phyloP scores from a whole-genome alignment of 768 basidiomycete genomes.

The Tricholoma bakamatsutake region DNA sequence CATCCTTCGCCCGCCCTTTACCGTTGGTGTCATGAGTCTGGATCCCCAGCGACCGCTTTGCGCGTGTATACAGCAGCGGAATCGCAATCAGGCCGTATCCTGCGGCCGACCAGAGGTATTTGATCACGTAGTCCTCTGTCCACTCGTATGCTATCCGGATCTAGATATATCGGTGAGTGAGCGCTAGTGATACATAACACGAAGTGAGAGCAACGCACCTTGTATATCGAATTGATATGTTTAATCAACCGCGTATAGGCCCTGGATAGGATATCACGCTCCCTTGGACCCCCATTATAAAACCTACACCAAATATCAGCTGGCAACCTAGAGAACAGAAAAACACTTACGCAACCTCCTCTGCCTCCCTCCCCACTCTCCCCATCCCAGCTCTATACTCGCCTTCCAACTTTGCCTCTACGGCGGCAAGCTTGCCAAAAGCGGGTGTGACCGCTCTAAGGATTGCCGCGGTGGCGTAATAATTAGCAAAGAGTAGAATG shows the following conservation, averaged over 20 bases:
- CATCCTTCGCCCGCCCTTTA: constrained; percentile 9
- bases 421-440: constrained; percentile 84
- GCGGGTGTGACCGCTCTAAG: constrained; percentile 84
- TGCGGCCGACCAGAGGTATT: constrained; percentile 91
- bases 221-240: constrained; percentile 90
- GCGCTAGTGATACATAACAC: too few species aligned
- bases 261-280: constrained; percentile 72
- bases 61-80: constrained; percentile 72
- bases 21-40: constrained; percentile 13
- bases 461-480: constrained; percentile 81
- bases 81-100: constrained; percentile 92
- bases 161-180: constrained; percentile 29
- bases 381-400: constrained; percentile 88
- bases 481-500: constrained; percentile 71
- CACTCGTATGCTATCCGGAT: constrained; percentile 89
- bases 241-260: constrained; percentile 79
- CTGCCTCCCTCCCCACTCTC: constrained; percentile 80
- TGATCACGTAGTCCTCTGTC: constrained; percentile 97
- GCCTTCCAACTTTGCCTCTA: constrained; percentile 84
- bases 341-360: constrained; percentile 79
- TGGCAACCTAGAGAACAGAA: neutral
- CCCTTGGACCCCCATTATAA: constrained; percentile 83
- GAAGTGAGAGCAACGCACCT: constrained; percentile 35
- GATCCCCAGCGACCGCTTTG: constrained; percentile 31
- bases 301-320: constrained; percentile 44